Conservation (phyloP, 1,284 basidiomycete genomes). For the Tranzscheliella williamsii region DNA sequence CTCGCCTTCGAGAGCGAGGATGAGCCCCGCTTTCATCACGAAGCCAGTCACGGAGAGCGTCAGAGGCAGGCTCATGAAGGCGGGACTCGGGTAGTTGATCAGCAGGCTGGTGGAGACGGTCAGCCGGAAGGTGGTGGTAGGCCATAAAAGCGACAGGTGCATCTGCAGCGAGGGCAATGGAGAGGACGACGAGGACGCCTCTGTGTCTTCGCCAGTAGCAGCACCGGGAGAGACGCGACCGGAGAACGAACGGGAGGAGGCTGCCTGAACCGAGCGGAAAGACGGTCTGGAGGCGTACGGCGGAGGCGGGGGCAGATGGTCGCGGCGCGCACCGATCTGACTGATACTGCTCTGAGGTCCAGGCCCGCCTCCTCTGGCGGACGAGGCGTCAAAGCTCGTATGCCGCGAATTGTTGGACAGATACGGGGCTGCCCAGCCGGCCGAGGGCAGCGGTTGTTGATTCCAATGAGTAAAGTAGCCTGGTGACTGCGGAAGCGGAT, state of each 20-base stretch:
- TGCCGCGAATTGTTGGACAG: constrained; percentile 21
- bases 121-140: constrained; percentile 56
- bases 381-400: constrained; percentile 26
- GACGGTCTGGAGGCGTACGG: constrained; percentile 9
- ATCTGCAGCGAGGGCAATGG: constrained; percentile 45
- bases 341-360: constrained; percentile 34
- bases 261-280: constrained; percentile 12
- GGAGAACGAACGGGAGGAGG: constrained; percentile 11
- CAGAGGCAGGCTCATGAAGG: constrained; percentile 95
- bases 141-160: constrained; percentile 51
- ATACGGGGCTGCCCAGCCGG: constrained; percentile 9
- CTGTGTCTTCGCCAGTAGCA: constrained; percentile 1
- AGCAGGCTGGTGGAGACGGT: constrained; percentile 88
- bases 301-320: constrained; percentile 9
- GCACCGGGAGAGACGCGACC: constrained; percentile 14
- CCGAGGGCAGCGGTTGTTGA: constrained; percentile 4
- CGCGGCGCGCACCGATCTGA: constrained; percentile 17
- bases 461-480: constrained; percentile 44
- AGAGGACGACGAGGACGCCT: constrained; percentile 6
- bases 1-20: constrained; percentile 86
- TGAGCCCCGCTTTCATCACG: constrained; percentile 81
- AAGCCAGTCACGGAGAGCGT: constrained; percentile 86
- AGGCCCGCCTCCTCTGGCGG: constrained; percentile 12
- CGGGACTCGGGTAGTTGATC: constrained; percentile 91
- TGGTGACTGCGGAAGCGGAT: constrained; percentile 24